Percentiles rank a stretch among this genome's conserved stretches.
Evolutionary conservation across 75 land plant species (phyloP).

Genomic region (Sequoia sempervirens): DNA sequence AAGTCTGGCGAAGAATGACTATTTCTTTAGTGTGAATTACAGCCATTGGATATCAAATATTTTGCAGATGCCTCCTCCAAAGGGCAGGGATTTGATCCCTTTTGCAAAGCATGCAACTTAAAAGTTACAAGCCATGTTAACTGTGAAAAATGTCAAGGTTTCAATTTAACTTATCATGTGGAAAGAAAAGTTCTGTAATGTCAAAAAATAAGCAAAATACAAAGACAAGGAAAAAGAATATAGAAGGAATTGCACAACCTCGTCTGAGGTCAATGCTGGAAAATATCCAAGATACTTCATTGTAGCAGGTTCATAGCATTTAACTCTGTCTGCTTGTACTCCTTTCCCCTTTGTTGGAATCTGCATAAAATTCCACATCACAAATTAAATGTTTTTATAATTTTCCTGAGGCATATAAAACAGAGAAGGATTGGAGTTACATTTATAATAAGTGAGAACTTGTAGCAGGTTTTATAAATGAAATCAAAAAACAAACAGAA

Average conservation of each 20-base stretch:
- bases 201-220: neutral
- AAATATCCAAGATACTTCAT: conserved; percentile 87
- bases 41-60: neutral
- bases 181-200: neutral
- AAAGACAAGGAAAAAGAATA: neutral
- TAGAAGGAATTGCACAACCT: conserved; percentile 34
- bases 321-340: conserved; percentile 58
- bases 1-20: neutral
- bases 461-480: neutral
- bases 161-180: neutral
- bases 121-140: neutral
- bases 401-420: neutral
- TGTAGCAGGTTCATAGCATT: conserved; percentile 92
- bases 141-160: neutral
- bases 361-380: conserved; percentile 24
- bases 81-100: neutral
- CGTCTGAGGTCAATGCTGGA: conserved; percentile 57
- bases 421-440: neutral
- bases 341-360: conserved; percentile 60
- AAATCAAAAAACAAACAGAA: neutral
- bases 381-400: neutral
- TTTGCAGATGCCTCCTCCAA: neutral
- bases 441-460: neutral
- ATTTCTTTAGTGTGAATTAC: neutral
- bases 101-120: neutral